Evolutionary conservation across 2,329 filamentous ascomycete species (phyloP), one percentile per base, ranked within the genome.

Genomic region (Talaromyces amestolkiae): DNA sequence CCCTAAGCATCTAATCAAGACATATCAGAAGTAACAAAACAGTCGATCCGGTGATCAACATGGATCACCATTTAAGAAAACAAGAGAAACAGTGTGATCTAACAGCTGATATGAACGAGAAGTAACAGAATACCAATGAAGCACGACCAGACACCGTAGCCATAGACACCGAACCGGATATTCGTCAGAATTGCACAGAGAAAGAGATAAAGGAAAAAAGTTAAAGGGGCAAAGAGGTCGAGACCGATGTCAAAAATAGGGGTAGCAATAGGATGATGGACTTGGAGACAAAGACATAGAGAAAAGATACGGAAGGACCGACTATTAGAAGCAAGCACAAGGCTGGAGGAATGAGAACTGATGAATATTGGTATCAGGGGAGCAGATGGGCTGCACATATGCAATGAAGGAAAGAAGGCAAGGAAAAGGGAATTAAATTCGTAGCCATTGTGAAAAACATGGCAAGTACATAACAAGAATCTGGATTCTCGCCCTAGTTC

Each of bases 131-230:
- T 37, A 37, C 31, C 33, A 37, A 56, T 37, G 33, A 56, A 39
- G 13, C n/a, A 56, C n/a, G n/a, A 37, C 33, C 53, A 56, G 6
- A 56, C n/a, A 56, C 33, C 53, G n/a, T 15, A 54, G 31, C 51
- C 51, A 54, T 54, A 24, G 53, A 56, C 53, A 39, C 53, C 53
- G n/a, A 37, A 22, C 33, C 53, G 33, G 31, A 37, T 39, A 56
- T 22, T 39, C 33, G 33, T 56, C 33, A 37, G 53, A 15, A 37
- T 56, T 56, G 33, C 53, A 37, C 5, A 39, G 33, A 15, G 27
- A 56, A 24, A 24, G n/a, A 54, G 8, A 54, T 15, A 22, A 56
- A 15, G 5, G 8, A 17, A 53, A 33, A 53, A 31, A n/a, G n/a
- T 33, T 10, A 4, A 53, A 27, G 22, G 13, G 27, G 24, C 31